Evolutionary conservation across 148 eudicot species (phyloP), one percentile per base, ranked within the genome.

Genomic region (Nepenthes mirabilis): DNA sequence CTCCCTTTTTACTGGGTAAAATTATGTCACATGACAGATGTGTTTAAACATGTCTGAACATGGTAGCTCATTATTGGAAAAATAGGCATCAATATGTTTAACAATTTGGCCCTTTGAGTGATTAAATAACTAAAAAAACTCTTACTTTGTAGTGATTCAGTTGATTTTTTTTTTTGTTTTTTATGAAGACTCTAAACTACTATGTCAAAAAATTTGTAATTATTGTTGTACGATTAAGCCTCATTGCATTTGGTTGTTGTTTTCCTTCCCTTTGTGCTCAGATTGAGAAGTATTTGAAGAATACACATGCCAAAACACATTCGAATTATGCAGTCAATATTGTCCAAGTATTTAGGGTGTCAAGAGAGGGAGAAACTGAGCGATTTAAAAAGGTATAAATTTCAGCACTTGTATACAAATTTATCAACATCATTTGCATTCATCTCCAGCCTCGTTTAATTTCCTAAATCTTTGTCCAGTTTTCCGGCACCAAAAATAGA

Each of bases 231-330:
- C 23, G 23, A 23, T 36, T 52, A 33, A 48, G 40, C 7, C 40
- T 12, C 14, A 43, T 9, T 23, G 3, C 7, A 14, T 14, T 36
- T 23, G 56, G n/a, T 3, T 3, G 23, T 23, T 23, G 23, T 23
- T 23, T 6, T 51, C 2, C 49, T 52, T 36, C 56, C 58, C 12
- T 60, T n/a, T 52, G 47, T 45, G 33, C 49, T 58, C 80, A 93
- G 99, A 78, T 93, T 59, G 77, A 75, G 63, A 84, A 67, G 60
- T 93, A 89, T 64, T 73, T 71, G 73, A 80, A 84, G 79, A 93
- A 89, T 58, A 93, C 99, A 60, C 99, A 93, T 73, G 96, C 85
- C 62, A 86, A 77, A 77, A 93, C 99, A 48, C 99, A 93, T 80
- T 80, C 86, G 33, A 66, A 65, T 67, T 93, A 88, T 74, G 63